These are phyloP conservation scores for Myxozyma melibiosi DNA, from an alignment of 805 yeast species.

Conservation along the genomic window DNA sequence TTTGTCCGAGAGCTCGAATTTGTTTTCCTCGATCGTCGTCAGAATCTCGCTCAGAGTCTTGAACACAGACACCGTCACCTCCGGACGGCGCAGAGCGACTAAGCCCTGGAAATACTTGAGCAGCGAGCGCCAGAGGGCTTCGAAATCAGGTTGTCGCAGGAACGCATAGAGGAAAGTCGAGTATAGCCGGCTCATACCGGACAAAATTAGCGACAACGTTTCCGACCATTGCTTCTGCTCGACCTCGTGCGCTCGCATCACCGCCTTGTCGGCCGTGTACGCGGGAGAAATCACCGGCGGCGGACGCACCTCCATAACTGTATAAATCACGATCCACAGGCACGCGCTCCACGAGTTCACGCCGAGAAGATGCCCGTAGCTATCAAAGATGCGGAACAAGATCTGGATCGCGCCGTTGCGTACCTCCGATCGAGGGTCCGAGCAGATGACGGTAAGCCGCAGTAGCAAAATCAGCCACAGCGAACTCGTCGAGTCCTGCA, in stretches of 20 bases:
- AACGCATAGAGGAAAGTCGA: constrained; percentile 51
- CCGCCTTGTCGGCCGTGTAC: constrained; percentile 26
- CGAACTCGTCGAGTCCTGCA: constrained; percentile 25
- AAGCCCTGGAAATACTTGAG: constrained; percentile 52
- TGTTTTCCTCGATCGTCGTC: constrained; percentile 33
- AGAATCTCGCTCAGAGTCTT: constrained; percentile 55
- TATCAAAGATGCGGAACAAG: constrained; percentile 75
- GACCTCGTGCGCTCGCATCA: constrained; percentile 35
- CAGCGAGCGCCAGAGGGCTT: constrained; percentile 59
- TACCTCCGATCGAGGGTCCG: constrained; percentile 73
- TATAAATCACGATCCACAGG: constrained; percentile 60
- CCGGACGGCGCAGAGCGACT: constrained; percentile 51
- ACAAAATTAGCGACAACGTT: constrained; percentile 60
- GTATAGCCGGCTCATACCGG: constrained; percentile 67
- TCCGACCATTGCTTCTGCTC: constrained; percentile 55
- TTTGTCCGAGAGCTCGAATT: constrained; percentile 17
- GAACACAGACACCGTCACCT: constrained; percentile 59
- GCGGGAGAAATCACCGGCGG: constrained; percentile 18
- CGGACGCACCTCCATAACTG: constrained; percentile 39
- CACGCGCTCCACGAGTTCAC: constrained; percentile 66
- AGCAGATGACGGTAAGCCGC: constrained; percentile 62
- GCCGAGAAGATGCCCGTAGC: constrained; percentile 61
- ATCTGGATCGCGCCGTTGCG: constrained; percentile 90
- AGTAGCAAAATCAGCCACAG: constrained; percentile 68
- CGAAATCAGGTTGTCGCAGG: constrained; percentile 38